phyloP scores from a whole-genome alignment of 2,329 filamentous ascomycete species.

The Cyphellophora attinorum region DNA sequence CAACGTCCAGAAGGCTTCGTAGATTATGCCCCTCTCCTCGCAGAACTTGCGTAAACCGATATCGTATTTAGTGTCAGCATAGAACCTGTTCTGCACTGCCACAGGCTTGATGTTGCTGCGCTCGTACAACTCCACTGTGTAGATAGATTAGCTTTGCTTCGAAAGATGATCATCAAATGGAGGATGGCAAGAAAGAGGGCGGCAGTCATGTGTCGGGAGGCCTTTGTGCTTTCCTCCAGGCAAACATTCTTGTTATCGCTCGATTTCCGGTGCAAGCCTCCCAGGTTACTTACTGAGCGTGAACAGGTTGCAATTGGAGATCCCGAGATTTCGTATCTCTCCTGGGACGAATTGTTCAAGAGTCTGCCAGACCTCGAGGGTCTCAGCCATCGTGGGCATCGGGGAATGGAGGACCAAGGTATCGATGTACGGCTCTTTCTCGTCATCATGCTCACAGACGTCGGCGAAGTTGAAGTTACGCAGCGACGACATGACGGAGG shows the following conservation, averaged over 20 bases:
- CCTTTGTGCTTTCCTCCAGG: too few relatives aligned
- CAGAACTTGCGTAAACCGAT: slow-evolving; percentile 49
- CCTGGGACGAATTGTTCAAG: slow-evolving; percentile 59
- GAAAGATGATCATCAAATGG: too few relatives aligned
- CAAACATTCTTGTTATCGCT: too few relatives aligned
- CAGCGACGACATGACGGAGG: slow-evolving; percentile 60
- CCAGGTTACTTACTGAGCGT: too few relatives aligned
- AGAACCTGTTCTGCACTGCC: slow-evolving; percentile 70
- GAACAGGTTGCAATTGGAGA: slow-evolving; percentile 61
- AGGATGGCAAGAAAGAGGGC: too few relatives aligned
- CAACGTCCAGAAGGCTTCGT: slow-evolving; percentile 54
- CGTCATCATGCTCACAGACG: slow-evolving; percentile 22
- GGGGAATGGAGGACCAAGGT: slow-evolving; percentile 52
- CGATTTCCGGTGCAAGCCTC: too few relatives aligned
- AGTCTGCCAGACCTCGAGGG: slow-evolving; percentile 55
- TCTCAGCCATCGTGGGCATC: slow-evolving; percentile 39
- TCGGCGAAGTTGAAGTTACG: slow-evolving; percentile 30
- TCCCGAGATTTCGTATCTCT: slow-evolving; percentile 57
- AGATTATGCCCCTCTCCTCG: slow-evolving; percentile 40
- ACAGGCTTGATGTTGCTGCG: slow-evolving; percentile 42
- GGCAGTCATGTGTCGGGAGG: too few relatives aligned
- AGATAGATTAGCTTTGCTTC: too few relatives aligned
- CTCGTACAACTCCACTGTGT: slow-evolving; percentile 18
- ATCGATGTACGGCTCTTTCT: slow-evolving; percentile 43
- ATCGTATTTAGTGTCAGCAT: slow-evolving; percentile 51